Base-by-base conservation (phyloP, 352 stramenopile genomes). In the Globisporangium cystogenes region DNA sequence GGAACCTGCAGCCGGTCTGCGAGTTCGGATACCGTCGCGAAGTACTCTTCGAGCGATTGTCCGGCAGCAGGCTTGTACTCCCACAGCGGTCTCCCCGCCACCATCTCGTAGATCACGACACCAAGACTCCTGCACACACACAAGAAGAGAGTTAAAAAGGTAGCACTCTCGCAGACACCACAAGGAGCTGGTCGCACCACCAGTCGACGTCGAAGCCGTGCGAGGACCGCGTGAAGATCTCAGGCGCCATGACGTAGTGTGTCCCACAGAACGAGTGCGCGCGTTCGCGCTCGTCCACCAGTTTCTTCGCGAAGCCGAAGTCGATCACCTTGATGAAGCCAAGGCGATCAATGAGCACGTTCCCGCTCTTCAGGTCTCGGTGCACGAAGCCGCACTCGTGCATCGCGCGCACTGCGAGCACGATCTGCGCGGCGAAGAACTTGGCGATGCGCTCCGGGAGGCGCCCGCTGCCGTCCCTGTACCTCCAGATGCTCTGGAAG, bases 321-420 rank as follows among this genome's bases (percentile, higher is more conserved):
- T 93, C 82, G 41, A 93, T 86, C 24, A 93, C 64, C 43, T 76
- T 78, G 11, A 51, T 62, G 26, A 70, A 67, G 7, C 82, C 80
- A 3, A 58, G 26, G 6, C 37, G 57, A 20, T 68, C 61, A 11
- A 90, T 51, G 18, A 93, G 50, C 3, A 90, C 57, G 47, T 93
- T 93, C 16, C 82, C 82, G 48, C 76, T 93, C 56, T 93, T 93
- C 15, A 93, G 54, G 29, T 93, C 82, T 16, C 82, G 78, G 49
- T 93, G 80, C n/a, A 89, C 60, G 39, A 68, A 87, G n/a, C 74
- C 70, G 26, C 51, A 27, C 7, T 39, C 55, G 48, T 93, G 80
- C 3, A 93, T 26, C 50, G 70, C 64, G 39, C 60, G 48, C 1
- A 93, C 33, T 36, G 76, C 80, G 36, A 90, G 53, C 40, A 89